These are phyloP conservation scores for Neofusicoccum ribis DNA, from an alignment of 2,329 filamentous ascomycete species.

Conservation along the genomic window DNA sequence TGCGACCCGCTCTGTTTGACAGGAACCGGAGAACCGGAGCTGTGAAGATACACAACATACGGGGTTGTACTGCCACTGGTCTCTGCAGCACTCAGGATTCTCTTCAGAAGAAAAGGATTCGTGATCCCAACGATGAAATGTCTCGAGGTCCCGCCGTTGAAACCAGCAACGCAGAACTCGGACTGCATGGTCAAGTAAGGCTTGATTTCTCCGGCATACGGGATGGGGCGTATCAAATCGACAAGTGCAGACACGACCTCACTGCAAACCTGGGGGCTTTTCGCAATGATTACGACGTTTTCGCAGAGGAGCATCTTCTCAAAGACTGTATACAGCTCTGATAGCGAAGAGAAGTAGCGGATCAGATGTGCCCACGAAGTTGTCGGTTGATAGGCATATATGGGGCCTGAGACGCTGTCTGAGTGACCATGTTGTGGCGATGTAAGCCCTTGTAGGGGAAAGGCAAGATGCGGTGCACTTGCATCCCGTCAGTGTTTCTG, in stretches of 20 bases:
- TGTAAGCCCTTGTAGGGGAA: conserved; percentile 40
- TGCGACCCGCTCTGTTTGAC: conserved; percentile 39
- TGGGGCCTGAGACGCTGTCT: conserved; percentile 24
- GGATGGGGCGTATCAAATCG: conserved; percentile 42
- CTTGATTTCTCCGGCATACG: conserved; percentile 41
- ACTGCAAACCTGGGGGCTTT: conserved; percentile 43
- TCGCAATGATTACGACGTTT: conserved; percentile 41
- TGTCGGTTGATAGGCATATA: conserved; percentile 43
- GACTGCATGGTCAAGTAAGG: conserved; percentile 48
- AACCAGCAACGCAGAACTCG: conserved; percentile 41
- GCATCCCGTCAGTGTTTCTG: background rate
- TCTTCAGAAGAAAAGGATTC: conserved; percentile 44
- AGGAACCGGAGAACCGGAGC: conserved; percentile 37
- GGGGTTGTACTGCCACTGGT: conserved; percentile 34
- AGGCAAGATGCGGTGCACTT: conserved; percentile 40
- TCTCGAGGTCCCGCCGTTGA: conserved; percentile 40
- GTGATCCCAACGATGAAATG: conserved; percentile 44
- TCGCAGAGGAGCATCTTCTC: conserved; percentile 45
- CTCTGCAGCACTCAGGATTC: conserved; percentile 37
- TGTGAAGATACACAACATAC: conserved; percentile 41
- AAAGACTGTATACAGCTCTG: conserved; percentile 42
- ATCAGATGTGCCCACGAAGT: conserved; percentile 42
- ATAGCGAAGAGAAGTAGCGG: conserved; percentile 42
- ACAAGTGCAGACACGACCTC: conserved; percentile 42
- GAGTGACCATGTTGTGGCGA: conserved; percentile 25